Base-by-base conservation (phyloP, 495 filamentous ascomycete species). In the Saxophila tyrrhenica region DNA sequence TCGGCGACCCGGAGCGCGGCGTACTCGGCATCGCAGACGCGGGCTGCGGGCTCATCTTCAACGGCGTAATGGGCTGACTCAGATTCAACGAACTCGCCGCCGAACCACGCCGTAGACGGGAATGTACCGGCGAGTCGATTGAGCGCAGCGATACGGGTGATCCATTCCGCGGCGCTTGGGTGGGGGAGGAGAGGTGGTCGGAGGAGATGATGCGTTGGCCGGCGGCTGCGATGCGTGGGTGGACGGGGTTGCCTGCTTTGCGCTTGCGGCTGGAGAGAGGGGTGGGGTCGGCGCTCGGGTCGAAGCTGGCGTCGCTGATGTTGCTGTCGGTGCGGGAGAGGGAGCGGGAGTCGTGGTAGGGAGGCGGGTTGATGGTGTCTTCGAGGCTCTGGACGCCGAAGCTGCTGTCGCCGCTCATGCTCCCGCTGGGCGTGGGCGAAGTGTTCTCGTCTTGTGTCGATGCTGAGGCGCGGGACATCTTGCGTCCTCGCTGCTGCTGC, bases 311-410 rank as follows among this genome's bases (percentile, higher is more conserved):
- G 35, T 54, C 57, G 17, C 39, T 45, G 25, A 41, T 54, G n/a
- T 52, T 70, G 65, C 46, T 67, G 46, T 51, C 48, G 13, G 45
- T 57, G 25, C 59, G 15, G 2, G 55, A 58, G 2, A 52, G 25
- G 20, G 45, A 24, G 15, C 41, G 41, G 41, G 7, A 8, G 25
- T 54, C 58, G 39, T 66, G 65, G 32, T 75, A 64, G 48, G 61
- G 58, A 8, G 59, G 59, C n/a, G 68, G 68, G 23, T 69, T 69
- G 24, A 79, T 69, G 11, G 76, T 77, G 22, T 79, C 80, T 47
- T 76, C 74, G 15, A 86, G 67, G 56, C 81, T 85, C 59, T 81
- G 74, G 8, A 87, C 79, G 3, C 83, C 83, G 60, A 77, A 84
- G 50, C 71, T 75, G 58, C 71, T 79, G 52, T 75, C 58, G 8